Conservation (phyloP, 768 basidiomycete genomes). For the Suillus plorans region DNA sequence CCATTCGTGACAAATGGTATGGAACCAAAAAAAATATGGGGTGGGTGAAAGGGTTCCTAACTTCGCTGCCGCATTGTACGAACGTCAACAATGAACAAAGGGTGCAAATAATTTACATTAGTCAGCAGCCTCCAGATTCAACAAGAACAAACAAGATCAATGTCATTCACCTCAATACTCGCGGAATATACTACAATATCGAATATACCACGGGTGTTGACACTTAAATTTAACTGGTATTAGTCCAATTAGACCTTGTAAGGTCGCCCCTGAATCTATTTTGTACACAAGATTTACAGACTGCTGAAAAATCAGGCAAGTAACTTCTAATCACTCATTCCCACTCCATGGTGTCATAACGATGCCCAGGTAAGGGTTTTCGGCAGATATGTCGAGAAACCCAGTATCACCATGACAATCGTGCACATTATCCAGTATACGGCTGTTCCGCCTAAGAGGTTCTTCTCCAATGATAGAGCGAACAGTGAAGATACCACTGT, state of each 20-base stretch:
- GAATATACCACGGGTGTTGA: not conserved
- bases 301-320: not conserved
- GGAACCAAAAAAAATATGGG: not conserved
- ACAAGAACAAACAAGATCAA: not conserved
- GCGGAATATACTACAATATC: not conserved
- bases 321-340: not conserved
- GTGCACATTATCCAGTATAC: slow-evolving; percentile 31
- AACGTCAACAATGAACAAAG: too few relatives aligned
- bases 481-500: slow-evolving; percentile 24
- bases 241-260: not conserved
- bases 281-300: not conserved
- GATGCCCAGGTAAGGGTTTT: not conserved
- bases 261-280: not conserved
- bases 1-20: not conserved
- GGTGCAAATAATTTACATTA: not conserved
- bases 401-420: not conserved
- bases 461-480: slow-evolving; percentile 23
- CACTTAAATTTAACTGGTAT: not conserved
- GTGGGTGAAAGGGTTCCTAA: not conserved
- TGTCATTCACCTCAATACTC: not conserved
- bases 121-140: not conserved
- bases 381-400: slow-evolving; percentile 1
- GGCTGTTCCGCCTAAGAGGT: slow-evolving; percentile 28
- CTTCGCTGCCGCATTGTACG: not conserved
- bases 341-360: not conserved